phyloP scores from a whole-genome alignment of 371 early-diverging fungal species.

The Mortierella sp. region DNA sequence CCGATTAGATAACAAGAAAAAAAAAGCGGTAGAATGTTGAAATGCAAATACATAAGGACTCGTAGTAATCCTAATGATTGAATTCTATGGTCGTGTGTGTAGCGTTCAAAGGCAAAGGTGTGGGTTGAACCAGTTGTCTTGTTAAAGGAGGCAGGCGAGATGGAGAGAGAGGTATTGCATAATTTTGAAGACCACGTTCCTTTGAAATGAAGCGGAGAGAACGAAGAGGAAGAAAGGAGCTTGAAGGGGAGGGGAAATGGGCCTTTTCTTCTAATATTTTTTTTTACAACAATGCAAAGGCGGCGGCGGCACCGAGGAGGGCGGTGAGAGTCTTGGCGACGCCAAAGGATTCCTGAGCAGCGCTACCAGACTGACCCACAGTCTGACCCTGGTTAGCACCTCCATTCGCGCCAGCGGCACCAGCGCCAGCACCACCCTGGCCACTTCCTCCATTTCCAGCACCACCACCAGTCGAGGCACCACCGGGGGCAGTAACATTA shows the following conservation, averaged over 20 bases:
- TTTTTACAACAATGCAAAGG: neutral
- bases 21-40: neutral
- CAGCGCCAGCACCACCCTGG: neutral
- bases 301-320: neutral
- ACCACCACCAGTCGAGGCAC: slow-evolving; percentile 10
- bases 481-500: slow-evolving; percentile 29
- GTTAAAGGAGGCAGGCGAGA: neutral
- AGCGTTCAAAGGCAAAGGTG: neutral
- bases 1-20: neutral
- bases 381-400: neutral
- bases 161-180: neutral
- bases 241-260: no score
- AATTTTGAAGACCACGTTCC: neutral
- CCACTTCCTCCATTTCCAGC: neutral
- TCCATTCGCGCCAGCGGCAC: no score
- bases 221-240: neutral
- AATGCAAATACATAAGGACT: neutral
- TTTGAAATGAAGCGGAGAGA: neutral
- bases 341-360: neutral
- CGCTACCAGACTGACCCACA: neutral
- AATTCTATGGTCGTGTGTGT: neutral
- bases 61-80: neutral
- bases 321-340: slow-evolving; percentile 6
- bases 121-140: neutral
- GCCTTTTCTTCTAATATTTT: neutral